These are phyloP conservation scores for Coemansia nantahalensis DNA, from an alignment of 192 early-diverging fungal species.

Conservation along the genomic window DNA sequence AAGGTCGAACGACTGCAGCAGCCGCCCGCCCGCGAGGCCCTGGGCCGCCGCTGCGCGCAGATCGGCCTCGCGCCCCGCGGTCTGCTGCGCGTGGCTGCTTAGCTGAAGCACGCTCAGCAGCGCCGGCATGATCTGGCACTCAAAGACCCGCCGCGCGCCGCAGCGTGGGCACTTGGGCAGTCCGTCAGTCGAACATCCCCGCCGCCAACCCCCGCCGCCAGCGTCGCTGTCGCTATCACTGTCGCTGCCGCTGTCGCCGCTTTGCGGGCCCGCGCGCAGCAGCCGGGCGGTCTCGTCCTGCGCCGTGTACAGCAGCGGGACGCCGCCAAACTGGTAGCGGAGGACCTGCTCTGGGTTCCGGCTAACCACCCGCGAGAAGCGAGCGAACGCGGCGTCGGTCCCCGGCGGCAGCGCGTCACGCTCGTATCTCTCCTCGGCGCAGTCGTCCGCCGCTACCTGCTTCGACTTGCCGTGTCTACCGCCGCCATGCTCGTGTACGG, in stretches of 20 bases:
- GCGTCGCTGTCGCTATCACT: conserved; percentile 4
- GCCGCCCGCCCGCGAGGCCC: conserved; percentile 25
- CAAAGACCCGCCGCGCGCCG: conserved; percentile 68
- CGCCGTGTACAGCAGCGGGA: conserved; percentile 65
- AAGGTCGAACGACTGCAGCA: conserved; percentile 54
- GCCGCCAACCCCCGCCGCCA: conserved; percentile 18
- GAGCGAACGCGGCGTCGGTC: conserved; percentile 76
- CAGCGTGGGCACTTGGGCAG: conserved; percentile 69
- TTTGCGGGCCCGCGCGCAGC: too few relatives aligned
- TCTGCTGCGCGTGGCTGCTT: conserved; percentile 41
- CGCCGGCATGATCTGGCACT: conserved; percentile 93
- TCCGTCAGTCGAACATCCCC: conserved; percentile 26
- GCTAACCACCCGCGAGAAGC: conserved; percentile 69
- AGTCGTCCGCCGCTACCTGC: conserved; percentile 49
- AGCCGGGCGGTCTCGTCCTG: conserved; percentile 53
- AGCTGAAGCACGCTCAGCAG: conserved; percentile 70
- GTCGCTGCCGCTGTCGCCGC: conserved; percentile 3
- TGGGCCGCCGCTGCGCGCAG: too few relatives aligned
- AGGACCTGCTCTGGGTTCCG: conserved; percentile 82
- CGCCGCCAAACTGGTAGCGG: conserved; percentile 71
- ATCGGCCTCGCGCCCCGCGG: background rate
- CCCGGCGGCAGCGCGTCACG: conserved; percentile 64
- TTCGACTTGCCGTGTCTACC: background rate
- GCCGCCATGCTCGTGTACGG: background rate
- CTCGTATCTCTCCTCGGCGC: conserved; percentile 85